phyloP scores from a whole-genome alignment of 2,329 filamentous ascomycete genomes.

The Exophiala phaeomuriformis region DNA sequence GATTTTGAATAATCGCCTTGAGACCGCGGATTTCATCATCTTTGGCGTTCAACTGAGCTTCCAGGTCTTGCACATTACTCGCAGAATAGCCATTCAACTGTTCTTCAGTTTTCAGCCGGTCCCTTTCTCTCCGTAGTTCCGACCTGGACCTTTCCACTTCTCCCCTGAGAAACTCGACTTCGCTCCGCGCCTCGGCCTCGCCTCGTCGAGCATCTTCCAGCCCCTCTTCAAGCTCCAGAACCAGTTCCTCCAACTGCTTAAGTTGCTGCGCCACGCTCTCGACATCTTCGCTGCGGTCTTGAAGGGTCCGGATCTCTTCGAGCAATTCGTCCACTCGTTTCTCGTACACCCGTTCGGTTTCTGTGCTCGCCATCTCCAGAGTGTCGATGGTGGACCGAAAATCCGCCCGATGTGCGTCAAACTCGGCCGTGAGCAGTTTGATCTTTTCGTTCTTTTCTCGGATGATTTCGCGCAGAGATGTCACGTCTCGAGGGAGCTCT shows the following conservation, averaged over 20 bases:
- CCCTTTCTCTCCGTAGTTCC: conserved; percentile 79
- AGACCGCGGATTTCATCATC: conserved; percentile 95
- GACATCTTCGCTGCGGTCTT: conserved; percentile 73
- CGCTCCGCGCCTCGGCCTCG: conserved; percentile 88
- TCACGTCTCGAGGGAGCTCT: conserved; percentile 52
- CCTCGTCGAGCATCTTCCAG: conserved; percentile 89
- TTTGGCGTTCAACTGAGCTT: conserved; percentile 65
- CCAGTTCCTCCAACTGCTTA: conserved; percentile 90
- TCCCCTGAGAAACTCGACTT: conserved; percentile 89
- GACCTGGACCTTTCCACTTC: conserved; percentile 88
- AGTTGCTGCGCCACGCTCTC: conserved; percentile 84
- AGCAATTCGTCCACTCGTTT: conserved; percentile 53
- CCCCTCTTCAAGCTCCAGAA: conserved; percentile 93
- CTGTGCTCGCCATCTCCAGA: conserved; percentile 85
- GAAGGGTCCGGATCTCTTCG: conserved; percentile 72
- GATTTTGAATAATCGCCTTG: conserved; percentile 94
- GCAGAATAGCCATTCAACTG: conserved; percentile 29
- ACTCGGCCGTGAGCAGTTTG: conserved; percentile 82
- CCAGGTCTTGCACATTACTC: conserved; percentile 23
- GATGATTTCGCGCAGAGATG: conserved; percentile 71
- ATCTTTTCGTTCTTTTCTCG: conserved; percentile 98
- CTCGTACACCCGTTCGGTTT: conserved; percentile 92
- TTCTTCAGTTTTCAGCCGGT: conserved; percentile 59
- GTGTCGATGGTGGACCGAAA: conserved; percentile 97
- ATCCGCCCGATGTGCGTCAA: conserved; percentile 88